These are phyloP conservation scores for Agarophyton chilense DNA, from an alignment of 23 red algal genomes.

Conservation along the genomic window DNA sequence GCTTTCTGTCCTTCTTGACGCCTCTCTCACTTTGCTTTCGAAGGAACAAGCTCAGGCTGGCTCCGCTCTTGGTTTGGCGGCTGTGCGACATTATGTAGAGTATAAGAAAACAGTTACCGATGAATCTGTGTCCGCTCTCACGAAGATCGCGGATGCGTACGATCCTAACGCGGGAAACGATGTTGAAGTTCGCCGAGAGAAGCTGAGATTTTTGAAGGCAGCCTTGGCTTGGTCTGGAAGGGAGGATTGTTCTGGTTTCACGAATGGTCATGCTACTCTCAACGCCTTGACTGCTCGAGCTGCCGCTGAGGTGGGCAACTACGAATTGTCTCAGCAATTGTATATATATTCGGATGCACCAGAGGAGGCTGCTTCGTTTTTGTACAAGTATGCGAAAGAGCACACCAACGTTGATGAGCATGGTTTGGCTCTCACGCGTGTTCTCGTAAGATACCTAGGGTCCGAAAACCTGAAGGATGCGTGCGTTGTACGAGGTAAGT, in stretches of 20 bases:
- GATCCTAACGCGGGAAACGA: neutral
- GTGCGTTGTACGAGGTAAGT: neutral
- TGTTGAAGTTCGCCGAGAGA: slow-evolving; percentile 32
- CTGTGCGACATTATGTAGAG: slow-evolving; percentile 47
- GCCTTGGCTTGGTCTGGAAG: slow-evolving; percentile 29
- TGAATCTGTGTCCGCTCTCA: slow-evolving; percentile 3
- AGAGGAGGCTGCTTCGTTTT: neutral
- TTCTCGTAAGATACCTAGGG: slow-evolving; percentile 24
- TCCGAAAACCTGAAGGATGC: slow-evolving; percentile 59
- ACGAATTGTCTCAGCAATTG: slow-evolving; percentile 32
- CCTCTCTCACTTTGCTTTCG: slow-evolving; percentile 5
- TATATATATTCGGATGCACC: slow-evolving; percentile 49
- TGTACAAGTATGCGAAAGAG: slow-evolving; percentile 26
- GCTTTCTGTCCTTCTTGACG: neutral
- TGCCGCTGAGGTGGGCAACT: slow-evolving; percentile 27
- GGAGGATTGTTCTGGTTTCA: slow-evolving; percentile 33
- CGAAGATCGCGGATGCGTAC: slow-evolving; percentile 28
- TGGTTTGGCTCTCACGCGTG: slow-evolving; percentile 28
- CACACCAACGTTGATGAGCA: slow-evolving; percentile 28
- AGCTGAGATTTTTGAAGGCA: slow-evolving; percentile 31
- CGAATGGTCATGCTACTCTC: slow-evolving; percentile 38
- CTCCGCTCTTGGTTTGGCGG: slow-evolving; percentile 32
- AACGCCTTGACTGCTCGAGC: slow-evolving; percentile 23
- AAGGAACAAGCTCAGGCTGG: slow-evolving; percentile 47
- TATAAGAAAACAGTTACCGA: slow-evolving; percentile 41